A percentile compares a stretch with the other conserved stretches of the same genome.
These are phyloP conservation scores for Phytophthora europaea DNA, from an alignment of 352 stramenopile genomes.

Conservation along the genomic window DNA sequence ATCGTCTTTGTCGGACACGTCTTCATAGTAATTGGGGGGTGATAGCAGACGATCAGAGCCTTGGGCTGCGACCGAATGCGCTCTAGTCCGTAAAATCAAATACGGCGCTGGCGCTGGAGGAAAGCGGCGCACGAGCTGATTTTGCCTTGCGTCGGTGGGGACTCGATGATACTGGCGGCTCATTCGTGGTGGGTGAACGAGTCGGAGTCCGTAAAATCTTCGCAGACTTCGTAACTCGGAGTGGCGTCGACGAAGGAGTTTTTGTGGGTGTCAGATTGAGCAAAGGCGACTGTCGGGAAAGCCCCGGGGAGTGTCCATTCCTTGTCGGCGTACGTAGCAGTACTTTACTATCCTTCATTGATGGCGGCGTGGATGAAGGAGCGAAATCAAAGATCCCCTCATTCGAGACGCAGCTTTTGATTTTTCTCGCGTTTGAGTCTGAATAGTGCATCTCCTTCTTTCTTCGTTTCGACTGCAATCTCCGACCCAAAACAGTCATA, in stretches of 20 bases:
- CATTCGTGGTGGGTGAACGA: not conserved
- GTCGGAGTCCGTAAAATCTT: slow-evolving; percentile 16
- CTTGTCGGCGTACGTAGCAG: slow-evolving; percentile 34
- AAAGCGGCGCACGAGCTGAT: slow-evolving; percentile 12
- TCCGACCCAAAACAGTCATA: not conserved
- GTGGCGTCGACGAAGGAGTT: slow-evolving; percentile 25
- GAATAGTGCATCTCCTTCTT: slow-evolving; percentile 15
- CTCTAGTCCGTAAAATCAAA: slow-evolving; percentile 44
- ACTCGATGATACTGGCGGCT: slow-evolving; percentile 18
- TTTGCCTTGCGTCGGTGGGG: slow-evolving; percentile 35
- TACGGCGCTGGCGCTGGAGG: slow-evolving; percentile 21
- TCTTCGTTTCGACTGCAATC: slow-evolving; percentile 22
- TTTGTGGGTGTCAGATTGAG: slow-evolving; percentile 37
- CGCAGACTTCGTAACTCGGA: slow-evolving; percentile 12
- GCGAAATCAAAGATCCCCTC: slow-evolving; percentile 12
- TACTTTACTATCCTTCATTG: slow-evolving; percentile 15
- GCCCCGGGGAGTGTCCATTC: slow-evolving; percentile 12
- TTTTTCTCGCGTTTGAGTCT: not conserved
- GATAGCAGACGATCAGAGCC: not conserved
- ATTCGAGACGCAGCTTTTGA: not conserved
- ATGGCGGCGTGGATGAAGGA: slow-evolving; percentile 3
- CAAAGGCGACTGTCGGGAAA: slow-evolving; percentile 24
- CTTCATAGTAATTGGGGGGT: not conserved
- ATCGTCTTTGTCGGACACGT: not conserved
- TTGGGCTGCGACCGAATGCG: not conserved